Evolutionary conservation across 768 basidiomycete species (phyloP).

Genomic region (Suillus tomentosus): DNA sequence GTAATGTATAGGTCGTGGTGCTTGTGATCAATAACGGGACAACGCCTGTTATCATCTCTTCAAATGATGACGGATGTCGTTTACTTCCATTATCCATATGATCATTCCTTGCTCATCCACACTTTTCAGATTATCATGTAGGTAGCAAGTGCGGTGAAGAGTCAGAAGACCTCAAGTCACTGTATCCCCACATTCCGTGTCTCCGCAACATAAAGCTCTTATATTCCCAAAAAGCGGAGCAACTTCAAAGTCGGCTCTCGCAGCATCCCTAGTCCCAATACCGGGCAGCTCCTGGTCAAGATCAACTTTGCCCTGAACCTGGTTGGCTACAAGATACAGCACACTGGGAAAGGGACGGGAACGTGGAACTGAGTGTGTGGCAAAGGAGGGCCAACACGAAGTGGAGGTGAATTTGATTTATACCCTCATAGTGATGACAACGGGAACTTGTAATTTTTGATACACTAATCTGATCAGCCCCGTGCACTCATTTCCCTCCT

Average conservation of each 20-base stretch:
- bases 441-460: background rate
- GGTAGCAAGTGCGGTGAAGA: background rate
- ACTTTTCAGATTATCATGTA: background rate
- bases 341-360: constrained; percentile 21
- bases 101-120: background rate
- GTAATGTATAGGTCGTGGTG: background rate
- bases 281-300: constrained; percentile 45
- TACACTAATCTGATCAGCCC: constrained; percentile 18
- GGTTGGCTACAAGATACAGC: constrained; percentile 42
- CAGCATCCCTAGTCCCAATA: constrained; percentile 34
- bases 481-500: constrained; percentile 50
- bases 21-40: background rate
- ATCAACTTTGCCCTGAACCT: constrained; percentile 48
- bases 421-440: background rate
- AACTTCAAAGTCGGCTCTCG: constrained; percentile 32
- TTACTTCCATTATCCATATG: background rate
- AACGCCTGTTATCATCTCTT: background rate
- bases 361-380: background rate
- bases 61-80: background rate
- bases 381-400: background rate
- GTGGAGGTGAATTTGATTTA: background rate
- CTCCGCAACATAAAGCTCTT: constrained; percentile 32
- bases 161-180: background rate
- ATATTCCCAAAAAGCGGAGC: constrained; percentile 26
- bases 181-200: constrained; percentile 20